Percentiles rank a stretch among this genome's conserved stretches.
These are phyloP conservation scores for Serendipita indica DNA, from an alignment of 768 basidiomycete species.

Conservation along the genomic window DNA sequence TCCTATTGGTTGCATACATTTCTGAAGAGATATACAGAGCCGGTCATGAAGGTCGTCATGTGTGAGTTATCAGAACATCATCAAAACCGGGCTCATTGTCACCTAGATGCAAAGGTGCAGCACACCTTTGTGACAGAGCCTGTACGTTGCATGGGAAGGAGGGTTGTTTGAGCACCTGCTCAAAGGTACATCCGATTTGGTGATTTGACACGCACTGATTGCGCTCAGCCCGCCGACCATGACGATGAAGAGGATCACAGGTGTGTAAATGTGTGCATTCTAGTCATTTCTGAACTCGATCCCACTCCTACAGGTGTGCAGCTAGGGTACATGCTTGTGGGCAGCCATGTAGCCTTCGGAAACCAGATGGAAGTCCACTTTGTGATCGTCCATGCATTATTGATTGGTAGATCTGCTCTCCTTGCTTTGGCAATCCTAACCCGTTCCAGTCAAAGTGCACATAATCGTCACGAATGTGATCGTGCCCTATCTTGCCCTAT, in stretches of 20 bases:
- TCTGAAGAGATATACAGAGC: slow-evolving; percentile 26
- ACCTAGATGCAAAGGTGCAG: slow-evolving; percentile 35
- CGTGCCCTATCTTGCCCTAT: slow-evolving; percentile 35
- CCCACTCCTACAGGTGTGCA: slow-evolving; percentile 26
- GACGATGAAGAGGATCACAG: slow-evolving; percentile 31
- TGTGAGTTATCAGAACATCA: slow-evolving; percentile 26
- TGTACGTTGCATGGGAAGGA: slow-evolving; percentile 33
- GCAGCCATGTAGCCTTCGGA: slow-evolving; percentile 21
- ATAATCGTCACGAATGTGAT: slow-evolving; percentile 36
- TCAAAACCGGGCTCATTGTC: background rate
- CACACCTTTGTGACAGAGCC: slow-evolving; percentile 39
- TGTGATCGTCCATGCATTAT: slow-evolving; percentile 29
- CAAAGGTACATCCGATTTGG: slow-evolving; percentile 27
- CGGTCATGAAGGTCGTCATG: slow-evolving; percentile 40
- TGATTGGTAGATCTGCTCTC: slow-evolving; percentile 12
- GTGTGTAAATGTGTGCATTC: background rate
- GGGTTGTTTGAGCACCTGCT: slow-evolving; percentile 40
- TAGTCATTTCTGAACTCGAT: too few species aligned
- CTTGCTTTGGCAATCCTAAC: background rate
- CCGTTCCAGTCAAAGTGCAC: slow-evolving; percentile 28
- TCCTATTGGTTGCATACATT: background rate
- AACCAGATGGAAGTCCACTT: slow-evolving; percentile 23
- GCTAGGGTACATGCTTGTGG: slow-evolving; percentile 42
- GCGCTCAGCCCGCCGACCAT: slow-evolving; percentile 32
- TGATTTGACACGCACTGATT: background rate